A percentile compares a stretch with the other conserved stretches of the same genome.
phyloP scores from a whole-genome alignment of 2,329 filamentous ascomycete species.

The Daldinia eschscholtzii region DNA sequence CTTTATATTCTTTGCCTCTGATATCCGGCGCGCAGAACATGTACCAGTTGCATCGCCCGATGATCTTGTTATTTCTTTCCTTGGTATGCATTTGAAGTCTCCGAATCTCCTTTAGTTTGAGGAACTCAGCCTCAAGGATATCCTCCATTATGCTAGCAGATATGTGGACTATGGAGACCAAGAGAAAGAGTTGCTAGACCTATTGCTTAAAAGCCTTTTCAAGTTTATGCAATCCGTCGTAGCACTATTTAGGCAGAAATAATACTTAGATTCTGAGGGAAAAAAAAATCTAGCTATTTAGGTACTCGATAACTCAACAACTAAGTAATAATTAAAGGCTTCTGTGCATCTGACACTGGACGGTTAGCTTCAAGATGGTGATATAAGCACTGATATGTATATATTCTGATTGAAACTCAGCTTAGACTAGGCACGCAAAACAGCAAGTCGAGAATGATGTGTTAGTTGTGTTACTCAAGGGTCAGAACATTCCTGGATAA shows the following conservation, averaged over 20 bases:
- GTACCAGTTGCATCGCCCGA: slow-evolving; percentile 37
- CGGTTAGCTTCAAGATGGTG: background rate
- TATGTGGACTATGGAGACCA: background rate
- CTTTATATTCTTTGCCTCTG: slow-evolving; percentile 3
- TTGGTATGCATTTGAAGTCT: background rate
- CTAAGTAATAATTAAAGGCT: background rate
- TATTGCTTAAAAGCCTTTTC: background rate
- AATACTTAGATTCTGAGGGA: background rate
- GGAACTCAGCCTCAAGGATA: slow-evolving; percentile 19
- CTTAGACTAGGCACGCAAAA: background rate
- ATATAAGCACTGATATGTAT: background rate
- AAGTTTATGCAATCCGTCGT: background rate
- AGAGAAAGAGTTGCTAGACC: background rate
- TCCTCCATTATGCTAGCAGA: slow-evolving; percentile 2
- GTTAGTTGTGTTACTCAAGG: background rate
- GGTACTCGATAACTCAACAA: background rate
- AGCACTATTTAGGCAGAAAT: background rate
- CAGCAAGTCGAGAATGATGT: background rate
- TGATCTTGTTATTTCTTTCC: slow-evolving; percentile 15
- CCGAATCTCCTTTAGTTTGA: slow-evolving; percentile 12
- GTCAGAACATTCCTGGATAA: background rate
- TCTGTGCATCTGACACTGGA: background rate
- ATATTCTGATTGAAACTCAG: background rate
- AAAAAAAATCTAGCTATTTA: background rate
- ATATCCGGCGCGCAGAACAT: slow-evolving; percentile 27